Conservation (phyloP, 2,329 filamentous ascomycete genomes). For the Fusarium setosum region DNA sequence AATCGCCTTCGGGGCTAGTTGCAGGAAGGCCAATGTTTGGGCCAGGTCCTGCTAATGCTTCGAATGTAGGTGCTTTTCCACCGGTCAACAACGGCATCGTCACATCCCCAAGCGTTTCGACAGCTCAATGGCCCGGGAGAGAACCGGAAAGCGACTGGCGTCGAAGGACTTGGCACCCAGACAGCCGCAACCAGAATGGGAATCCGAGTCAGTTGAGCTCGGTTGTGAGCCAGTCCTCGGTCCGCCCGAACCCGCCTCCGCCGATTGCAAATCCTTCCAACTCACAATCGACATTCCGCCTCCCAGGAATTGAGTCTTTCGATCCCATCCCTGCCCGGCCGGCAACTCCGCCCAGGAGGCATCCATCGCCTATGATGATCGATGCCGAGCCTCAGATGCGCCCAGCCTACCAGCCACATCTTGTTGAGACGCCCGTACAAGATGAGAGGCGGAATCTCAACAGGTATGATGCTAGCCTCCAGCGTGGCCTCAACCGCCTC, state of each 20-base stretch:
- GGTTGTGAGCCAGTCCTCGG: constrained; percentile 75
- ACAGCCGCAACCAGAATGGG: constrained; percentile 72
- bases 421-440: constrained; percentile 45
- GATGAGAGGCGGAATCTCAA: constrained; percentile 64
- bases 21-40: constrained; percentile 67
- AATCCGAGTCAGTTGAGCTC: constrained; percentile 80
- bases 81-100: constrained; percentile 69
- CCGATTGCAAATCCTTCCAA: constrained; percentile 59
- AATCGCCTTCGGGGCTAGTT: constrained; percentile 68
- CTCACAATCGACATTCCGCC: constrained; percentile 70
- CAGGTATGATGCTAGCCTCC: constrained; percentile 74
- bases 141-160: constrained; percentile 86
- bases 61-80: constrained; percentile 66
- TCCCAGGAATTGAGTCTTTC: constrained; percentile 94
- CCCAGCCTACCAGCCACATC: constrained; percentile 41
- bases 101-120: constrained; percentile 73
- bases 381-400: constrained; percentile 63
- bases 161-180: constrained; percentile 91
- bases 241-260: constrained; percentile 65
- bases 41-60: constrained; percentile 65
- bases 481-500: constrained; percentile 73
- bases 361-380: constrained; percentile 81
- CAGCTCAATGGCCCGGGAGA: constrained; percentile 71
- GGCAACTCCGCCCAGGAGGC: constrained; percentile 71
- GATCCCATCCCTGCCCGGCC: constrained; percentile 77